Base-by-base conservation (phyloP, 768 basidiomycete genomes). In the Mycena vulgaris region DNA sequence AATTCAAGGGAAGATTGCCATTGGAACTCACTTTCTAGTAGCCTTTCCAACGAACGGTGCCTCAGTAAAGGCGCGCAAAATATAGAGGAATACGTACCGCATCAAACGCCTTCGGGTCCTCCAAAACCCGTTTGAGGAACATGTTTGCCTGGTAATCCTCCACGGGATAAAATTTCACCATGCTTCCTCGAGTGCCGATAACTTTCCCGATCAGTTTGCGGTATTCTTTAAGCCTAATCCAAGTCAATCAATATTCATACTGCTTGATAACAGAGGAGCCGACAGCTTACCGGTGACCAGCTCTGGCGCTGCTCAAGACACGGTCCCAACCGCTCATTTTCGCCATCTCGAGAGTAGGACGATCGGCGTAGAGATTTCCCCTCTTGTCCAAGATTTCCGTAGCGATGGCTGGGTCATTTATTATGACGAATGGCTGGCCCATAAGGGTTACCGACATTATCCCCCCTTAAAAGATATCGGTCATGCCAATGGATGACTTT, bases 191-290 rank as follows among this genome's bases (percentile, higher is more conserved):
- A 30, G 77, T 85, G 13, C 86, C 86, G 45, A 87, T 82, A 10
- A 80, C 72, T 55, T 81, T 80, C 67, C 85, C 84, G 65, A 85
- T 83, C 45, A 84, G 71, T 59, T 78, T 83, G 56, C 86, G 84
- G 67, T 69, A 69, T 69, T 63, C 61, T 47, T 37, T 69, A 37
- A 51, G 51, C 5, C 68, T 69, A 21, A 17, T 8, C 23, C 2
- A 28, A 3, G 19, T 25, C 21, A 37, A 19, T 2, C 23, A 39
- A 2, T 30, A 13, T 5, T 13, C 8, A n/a, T n/a, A n/a, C n/a
- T n/a, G 1, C 23, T 7, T 1, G 11, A 28, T 14, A 5, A 6
- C 13, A 3, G 14, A 17, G 4, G n/a, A 25, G 42, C 10, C 33
- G 33, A 13, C 11, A 7, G 31, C 59, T 25, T 58, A 69, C 68